Evolutionary conservation across 768 basidiomycete genomes (phyloP).

Genomic region (Suillus plorans): DNA sequence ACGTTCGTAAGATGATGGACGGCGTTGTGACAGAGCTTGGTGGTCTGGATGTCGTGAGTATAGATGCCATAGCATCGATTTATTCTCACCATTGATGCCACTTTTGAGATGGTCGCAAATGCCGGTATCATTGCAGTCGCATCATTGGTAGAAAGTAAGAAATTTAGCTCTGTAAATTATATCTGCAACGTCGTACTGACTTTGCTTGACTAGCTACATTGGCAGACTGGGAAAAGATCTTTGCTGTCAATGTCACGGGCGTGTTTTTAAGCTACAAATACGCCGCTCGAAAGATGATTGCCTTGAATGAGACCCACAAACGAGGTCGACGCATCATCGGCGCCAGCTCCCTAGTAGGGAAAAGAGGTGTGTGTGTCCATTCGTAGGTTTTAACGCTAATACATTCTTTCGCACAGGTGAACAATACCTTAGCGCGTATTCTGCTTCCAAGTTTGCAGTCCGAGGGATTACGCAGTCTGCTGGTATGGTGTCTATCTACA

Average conservation of each 20-base stretch:
- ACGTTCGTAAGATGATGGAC: conserved; percentile 42
- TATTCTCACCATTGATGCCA: too few relatives aligned
- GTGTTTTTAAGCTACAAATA: conserved; percentile 35
- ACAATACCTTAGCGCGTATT: conserved; percentile 18
- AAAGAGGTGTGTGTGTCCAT: conserved; percentile 1
- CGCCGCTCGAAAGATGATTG: conserved; percentile 39
- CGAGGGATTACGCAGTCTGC: conserved; percentile 27
- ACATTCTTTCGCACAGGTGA: neutral
- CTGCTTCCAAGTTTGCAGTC: conserved; percentile 32
- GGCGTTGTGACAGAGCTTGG: conserved; percentile 34
- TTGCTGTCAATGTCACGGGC: conserved; percentile 35
- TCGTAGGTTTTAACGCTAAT: neutral
- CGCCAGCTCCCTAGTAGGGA: conserved; percentile 30
- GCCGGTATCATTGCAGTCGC: conserved; percentile 15
- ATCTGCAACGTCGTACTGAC: neutral
- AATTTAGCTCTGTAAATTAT: neutral
- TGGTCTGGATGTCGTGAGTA: conserved; percentile 47
- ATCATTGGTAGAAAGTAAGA: conserved; percentile 16
- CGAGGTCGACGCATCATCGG: conserved; percentile 38
- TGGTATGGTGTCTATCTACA: conserved; percentile 7
- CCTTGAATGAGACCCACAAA: conserved; percentile 27
- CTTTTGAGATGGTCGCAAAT: conserved; percentile 27
- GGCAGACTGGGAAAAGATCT: conserved; percentile 30
- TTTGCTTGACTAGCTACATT: conserved; percentile 19
- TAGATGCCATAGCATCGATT: neutral